Percentiles rank a stretch among this genome's conserved stretches.
These are phyloP conservation scores for Paraphoma sp. DNA, from an alignment of 2,329 filamentous ascomycete species.

Conservation along the genomic window DNA sequence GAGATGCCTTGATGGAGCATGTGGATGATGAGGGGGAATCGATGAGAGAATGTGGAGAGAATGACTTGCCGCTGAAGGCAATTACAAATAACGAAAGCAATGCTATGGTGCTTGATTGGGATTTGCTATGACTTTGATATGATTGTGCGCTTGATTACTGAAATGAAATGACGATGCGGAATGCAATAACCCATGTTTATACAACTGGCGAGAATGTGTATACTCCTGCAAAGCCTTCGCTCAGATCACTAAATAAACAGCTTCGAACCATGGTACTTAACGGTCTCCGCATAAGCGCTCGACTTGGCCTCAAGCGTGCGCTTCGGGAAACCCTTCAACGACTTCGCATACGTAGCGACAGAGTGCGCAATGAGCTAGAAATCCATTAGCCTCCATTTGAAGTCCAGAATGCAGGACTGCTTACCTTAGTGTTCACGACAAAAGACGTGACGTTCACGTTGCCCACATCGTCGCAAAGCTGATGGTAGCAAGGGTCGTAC, in stretches of 20 bases:
- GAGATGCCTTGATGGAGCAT: no score
- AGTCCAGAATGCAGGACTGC: not conserved
- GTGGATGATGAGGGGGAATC: no score
- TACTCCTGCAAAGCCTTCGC: not conserved
- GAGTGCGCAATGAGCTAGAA: constrained; percentile 46
- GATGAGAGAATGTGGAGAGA: no score
- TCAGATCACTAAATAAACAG: constrained; percentile 31
- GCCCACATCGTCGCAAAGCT: constrained; percentile 46
- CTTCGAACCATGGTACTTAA: constrained; percentile 45
- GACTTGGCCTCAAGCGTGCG: constrained; percentile 26
- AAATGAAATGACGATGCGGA: not conserved
- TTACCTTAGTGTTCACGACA: constrained; percentile 47
- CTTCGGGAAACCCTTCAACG: constrained; percentile 45
- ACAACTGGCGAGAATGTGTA: not conserved
- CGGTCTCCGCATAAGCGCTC: constrained; percentile 24
- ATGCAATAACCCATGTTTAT: not conserved
- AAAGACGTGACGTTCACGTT: constrained; percentile 50
- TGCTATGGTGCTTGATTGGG: no score
- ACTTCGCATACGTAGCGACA: constrained; percentile 44
- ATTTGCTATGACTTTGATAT: no score
- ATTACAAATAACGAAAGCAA: no score
- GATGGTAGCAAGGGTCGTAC: constrained; percentile 51
- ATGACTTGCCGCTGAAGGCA: no score
- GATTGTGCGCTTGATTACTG: no score
- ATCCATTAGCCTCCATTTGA: constrained; percentile 4